A percentile compares a stretch with the other conserved stretches of the same genome.
Evolutionary conservation across 2,329 filamentous ascomycete genomes (phyloP).

Genomic region (Leptographium procerum): DNA sequence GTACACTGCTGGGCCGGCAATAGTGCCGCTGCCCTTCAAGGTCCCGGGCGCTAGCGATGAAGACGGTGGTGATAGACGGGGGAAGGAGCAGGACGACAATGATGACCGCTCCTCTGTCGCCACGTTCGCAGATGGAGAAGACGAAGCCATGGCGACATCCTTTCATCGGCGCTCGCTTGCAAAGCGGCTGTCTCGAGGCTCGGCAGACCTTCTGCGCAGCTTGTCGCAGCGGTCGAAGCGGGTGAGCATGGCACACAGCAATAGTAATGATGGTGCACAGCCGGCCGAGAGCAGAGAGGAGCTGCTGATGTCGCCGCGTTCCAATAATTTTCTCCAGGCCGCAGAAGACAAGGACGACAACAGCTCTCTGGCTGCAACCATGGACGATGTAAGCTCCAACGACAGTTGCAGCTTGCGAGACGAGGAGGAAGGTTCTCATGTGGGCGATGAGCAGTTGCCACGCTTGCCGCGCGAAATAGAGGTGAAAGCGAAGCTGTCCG

Average conservation of each 20-base stretch:
- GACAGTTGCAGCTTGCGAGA: constrained; percentile 17
- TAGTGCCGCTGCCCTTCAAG: constrained; percentile 56
- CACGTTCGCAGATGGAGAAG: constrained; percentile 53
- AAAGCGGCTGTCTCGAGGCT: constrained; percentile 37
- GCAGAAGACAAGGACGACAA: constrained; percentile 29
- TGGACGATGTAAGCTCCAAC: constrained; percentile 40
- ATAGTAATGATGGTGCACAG: background rate
- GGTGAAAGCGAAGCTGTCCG: constrained; percentile 25
- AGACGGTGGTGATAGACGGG: background rate
- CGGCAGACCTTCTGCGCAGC: constrained; percentile 31
- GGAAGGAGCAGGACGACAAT: constrained; percentile 26
- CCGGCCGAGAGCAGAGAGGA: constrained; percentile 33
- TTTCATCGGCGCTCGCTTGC: constrained; percentile 26
- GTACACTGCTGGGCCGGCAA: constrained; percentile 25
- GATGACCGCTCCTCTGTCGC: constrained; percentile 56
- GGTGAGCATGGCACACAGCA: constrained; percentile 12
- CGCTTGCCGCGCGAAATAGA: constrained; percentile 18
- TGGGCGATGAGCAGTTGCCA: constrained; percentile 13
- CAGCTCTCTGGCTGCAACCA: constrained; percentile 45
- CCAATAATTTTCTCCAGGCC: constrained; percentile 11
- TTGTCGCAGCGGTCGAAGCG: constrained; percentile 27
- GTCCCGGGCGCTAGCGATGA: constrained; percentile 28
- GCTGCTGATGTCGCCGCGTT: constrained; percentile 22
- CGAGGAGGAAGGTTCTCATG: constrained; percentile 13
- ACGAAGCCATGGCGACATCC: constrained; percentile 24